Base-by-base conservation (phyloP, 2,329 filamentous ascomycete species). In the Cladophialophora bantiana region DNA sequence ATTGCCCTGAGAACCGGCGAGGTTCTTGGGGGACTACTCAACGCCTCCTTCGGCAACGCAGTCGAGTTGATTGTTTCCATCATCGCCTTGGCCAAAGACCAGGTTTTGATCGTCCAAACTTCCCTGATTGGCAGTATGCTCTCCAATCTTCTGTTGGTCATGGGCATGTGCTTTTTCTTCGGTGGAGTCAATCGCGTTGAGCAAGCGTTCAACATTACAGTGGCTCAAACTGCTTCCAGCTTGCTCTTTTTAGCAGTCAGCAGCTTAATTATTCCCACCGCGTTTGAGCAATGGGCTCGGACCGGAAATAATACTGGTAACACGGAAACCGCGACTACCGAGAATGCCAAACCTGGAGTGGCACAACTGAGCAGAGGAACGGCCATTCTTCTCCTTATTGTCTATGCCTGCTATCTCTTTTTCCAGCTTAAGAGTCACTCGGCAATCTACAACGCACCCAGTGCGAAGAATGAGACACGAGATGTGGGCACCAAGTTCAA, bases 151-250 rank as follows among this genome's bases (percentile, higher is more conserved):
- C 85, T 97, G 3, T 86, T 97, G 13, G 92, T 97, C 59, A 83
- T 97, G 83, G 94, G 93, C 64, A 96, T 94, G 88, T 95, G 90
- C 77, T 97, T 96, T 83, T 95, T 96, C 82, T 90, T 92, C 68
- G 93, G 92, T 58, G 93, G 93, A 3, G 77, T 96, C 72, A 89
- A 90, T 66, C 88, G 94, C 34, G 75, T 86, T 34, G 91, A 96
- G 76, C 94, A 97, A 77, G 89, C 88, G 78, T 98, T 97, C 85
- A 97, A 97, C 82, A 88, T 91, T 38, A 94, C 92, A 0, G 93
- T 97, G 6, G 94, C 94, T 0, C 93, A 97, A 78, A 97, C 94
- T 0, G 92, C 93, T 3, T 89, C 93, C 13, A 93, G 90, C 74
- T 81, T 96, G 60, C 85, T 96, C 20, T 89, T 92, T 12, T 83